Evolutionary conservation across 768 basidiomycete genomes (phyloP), one percentile per base, ranked within the genome.

Genomic region (Termitomyces heimii): DNA sequence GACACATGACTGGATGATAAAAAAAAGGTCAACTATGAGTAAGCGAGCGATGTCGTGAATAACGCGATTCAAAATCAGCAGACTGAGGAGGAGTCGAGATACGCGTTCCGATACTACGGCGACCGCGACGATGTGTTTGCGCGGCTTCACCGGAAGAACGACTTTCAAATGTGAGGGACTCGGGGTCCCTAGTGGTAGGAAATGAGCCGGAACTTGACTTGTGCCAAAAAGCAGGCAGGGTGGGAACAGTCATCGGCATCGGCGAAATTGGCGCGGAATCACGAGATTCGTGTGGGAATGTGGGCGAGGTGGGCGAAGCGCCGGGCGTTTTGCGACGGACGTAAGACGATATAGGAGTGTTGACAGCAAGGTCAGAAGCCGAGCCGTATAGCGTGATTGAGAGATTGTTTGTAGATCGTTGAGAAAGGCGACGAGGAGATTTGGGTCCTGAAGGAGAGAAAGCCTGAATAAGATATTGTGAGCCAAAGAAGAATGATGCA

Each of bases 281-380:
- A 61, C 71, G 68, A 64, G 69, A 69, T 63, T 75, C 75, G 50
- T 70, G 78, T 54, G 80, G 74, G 67, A 88, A 89, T 12, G 81
- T 80, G 13, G 86, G 81, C 2, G 84, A 82, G 16, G 82, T 84
- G 0, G 89, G 88, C 12, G 89, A 89, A 39, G 81, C 77, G 57
- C 84, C 83, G 29, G 89, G 89, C 1, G 88, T 89, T 71, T 84
- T 88, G 60, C 89, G 84, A 60, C 90, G 88, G 43, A 88, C 85
- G 58, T 87, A 92, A 39, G 82, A 79, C 28, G 90, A 92, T 54
- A 92, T 92, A 54, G 90, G 90, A 14, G 85, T 89, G 65, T 82
- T 81, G 39, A 82, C 84, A 31, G 81, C 71, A 20, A 83, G 71
- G 66, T 86, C 83, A 58, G 73, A 71, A 26, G 70, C 72, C 13